Percentiles rank a stretch among this genome's conserved stretches.
Evolutionary conservation across 2,329 filamentous ascomycete genomes (phyloP).

Genomic region (Aspergillus pseudoglaucus): DNA sequence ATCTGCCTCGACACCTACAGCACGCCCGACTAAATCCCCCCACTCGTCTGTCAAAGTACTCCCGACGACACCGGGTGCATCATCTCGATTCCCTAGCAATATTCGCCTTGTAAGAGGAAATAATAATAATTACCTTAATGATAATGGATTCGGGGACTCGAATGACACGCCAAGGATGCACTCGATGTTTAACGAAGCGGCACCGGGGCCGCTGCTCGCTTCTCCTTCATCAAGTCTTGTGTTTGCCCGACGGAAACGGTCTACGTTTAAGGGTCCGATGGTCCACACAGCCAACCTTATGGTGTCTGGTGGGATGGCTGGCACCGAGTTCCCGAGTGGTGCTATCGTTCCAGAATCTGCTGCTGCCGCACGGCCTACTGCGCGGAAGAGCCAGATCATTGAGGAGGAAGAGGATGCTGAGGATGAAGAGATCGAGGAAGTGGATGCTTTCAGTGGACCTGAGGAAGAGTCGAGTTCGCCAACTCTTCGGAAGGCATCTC

Average conservation of each 20-base stretch:
- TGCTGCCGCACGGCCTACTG: slow-evolving; percentile 15
- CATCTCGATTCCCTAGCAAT: slow-evolving; percentile 70
- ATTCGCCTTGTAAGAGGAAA: slow-evolving; percentile 68
- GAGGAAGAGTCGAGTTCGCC: slow-evolving; percentile 24
- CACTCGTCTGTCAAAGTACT: slow-evolving; percentile 93
- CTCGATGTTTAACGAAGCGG: slow-evolving; percentile 33
- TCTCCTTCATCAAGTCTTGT: slow-evolving; percentile 39
- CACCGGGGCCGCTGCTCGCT: slow-evolving; percentile 29
- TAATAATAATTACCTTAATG: slow-evolving; percentile 3
- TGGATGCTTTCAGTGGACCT: slow-evolving; percentile 32
- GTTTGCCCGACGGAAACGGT: slow-evolving; percentile 41
- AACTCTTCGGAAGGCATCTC: slow-evolving; percentile 7
- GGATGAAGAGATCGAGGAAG: slow-evolving; percentile 36
- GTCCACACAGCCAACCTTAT: slow-evolving; percentile 33
- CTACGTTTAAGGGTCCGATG: slow-evolving; percentile 41
- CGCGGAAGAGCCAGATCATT: slow-evolving; percentile 38
- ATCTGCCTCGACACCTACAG: slow-evolving; percentile 62
- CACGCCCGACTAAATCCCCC: slow-evolving; percentile 63
- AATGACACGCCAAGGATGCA: slow-evolving; percentile 19
- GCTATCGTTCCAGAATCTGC: slow-evolving; percentile 13
- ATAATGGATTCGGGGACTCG: slow-evolving; percentile 19
- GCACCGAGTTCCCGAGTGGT: slow-evolving; percentile 27
- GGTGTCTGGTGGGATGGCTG: slow-evolving; percentile 26
- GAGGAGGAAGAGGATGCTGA: slow-evolving; percentile 40
- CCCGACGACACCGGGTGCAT: slow-evolving; percentile 73